Evolutionary conservation across 345 rosid species (phyloP).

Genomic region (Citrus sinensis): DVS_A1.0 CM039168.1:4576001-4576500

Average conservation of each 20-base stretch:
- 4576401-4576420: no score
- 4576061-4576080: neutral
- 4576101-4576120: neutral
- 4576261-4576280: neutral
- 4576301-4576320: no score
- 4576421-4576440: no score
- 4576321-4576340: no score
- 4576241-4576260: neutral
- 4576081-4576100: neutral
- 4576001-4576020: neutral
- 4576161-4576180: neutral
- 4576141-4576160: neutral
- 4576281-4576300: neutral
- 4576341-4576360: no score
- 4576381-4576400: no score
- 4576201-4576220: neutral
- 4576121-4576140: neutral
- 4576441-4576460: no score
- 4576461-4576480: no score
- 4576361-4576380: no score
- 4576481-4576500: no score
- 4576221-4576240: neutral
- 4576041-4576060: neutral
- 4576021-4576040: neutral
- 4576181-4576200: neutral